Conservation (phyloP, 1,139 yeast species). For the Nakaseomyces sp. region DNA sequence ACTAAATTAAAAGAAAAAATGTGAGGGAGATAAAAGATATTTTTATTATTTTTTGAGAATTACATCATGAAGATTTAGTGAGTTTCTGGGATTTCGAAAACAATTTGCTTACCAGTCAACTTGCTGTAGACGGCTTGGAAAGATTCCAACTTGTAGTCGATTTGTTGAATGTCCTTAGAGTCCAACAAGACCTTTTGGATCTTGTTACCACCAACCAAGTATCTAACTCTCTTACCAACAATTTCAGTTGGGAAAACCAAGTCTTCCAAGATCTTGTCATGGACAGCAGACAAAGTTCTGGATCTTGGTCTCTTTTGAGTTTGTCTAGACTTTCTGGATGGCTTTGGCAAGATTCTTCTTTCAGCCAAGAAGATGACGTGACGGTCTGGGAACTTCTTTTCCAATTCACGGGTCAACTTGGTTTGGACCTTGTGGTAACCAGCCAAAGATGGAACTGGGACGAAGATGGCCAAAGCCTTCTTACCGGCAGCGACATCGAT, state of each 20-base stretch:
- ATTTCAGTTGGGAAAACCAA: constrained; percentile 99
- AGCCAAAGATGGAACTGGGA: constrained; percentile 90
- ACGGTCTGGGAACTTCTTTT: constrained; percentile 99
- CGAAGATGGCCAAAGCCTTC: constrained; percentile 97
- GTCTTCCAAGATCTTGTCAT: constrained; percentile 97
- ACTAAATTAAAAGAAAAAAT: constrained; percentile 6
- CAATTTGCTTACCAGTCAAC: constrained; percentile 99
- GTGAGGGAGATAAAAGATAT: constrained; percentile 5
- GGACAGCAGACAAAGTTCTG: constrained; percentile 98
- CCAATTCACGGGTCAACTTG: constrained; percentile 98
- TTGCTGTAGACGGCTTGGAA: constrained; percentile 98
- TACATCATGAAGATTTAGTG: constrained; percentile 31
- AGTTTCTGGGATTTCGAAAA: constrained; percentile 90
- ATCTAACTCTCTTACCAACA: constrained; percentile 98
- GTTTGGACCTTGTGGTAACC: constrained; percentile 97
- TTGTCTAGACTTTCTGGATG: constrained; percentile 82
- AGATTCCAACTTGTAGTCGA: constrained; percentile 98
- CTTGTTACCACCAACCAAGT: constrained; percentile 98
- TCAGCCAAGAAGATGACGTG: constrained; percentile 99
- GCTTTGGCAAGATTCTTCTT: constrained; percentile 98
- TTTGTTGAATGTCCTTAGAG: constrained; percentile 94
- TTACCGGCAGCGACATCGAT: constrained; percentile 97
- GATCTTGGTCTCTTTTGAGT: constrained; percentile 99
- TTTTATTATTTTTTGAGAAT: constrained; percentile 4
- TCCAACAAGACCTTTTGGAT: constrained; percentile 96